These are phyloP conservation scores for Amanita pallidorosea DNA, from an alignment of 768 basidiomycete species.

Conservation along the genomic window DNA sequence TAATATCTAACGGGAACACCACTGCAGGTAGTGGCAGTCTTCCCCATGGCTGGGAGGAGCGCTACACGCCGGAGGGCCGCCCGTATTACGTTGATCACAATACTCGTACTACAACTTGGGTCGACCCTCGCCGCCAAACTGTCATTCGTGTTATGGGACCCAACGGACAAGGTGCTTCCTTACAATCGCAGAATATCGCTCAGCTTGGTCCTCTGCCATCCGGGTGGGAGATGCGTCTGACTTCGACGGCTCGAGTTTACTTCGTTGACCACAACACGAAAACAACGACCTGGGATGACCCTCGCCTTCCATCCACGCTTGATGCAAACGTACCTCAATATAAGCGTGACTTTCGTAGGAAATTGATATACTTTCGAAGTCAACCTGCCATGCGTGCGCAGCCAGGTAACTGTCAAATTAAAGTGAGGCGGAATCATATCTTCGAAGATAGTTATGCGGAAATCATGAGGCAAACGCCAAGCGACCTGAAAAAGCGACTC, in stretches of 20 bases:
- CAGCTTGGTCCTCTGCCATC: constrained; percentile 95
- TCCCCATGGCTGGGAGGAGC: constrained; percentile 98
- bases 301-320: constrained; percentile 86
- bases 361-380: constrained; percentile 98
- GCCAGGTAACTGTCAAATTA: constrained; percentile 98
- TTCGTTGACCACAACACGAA: constrained; percentile 99
- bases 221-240: constrained; percentile 99
- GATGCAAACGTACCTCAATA: constrained; percentile 98
- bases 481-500: constrained; percentile 94
- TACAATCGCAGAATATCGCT: constrained; percentile 92
- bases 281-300: constrained; percentile 99
- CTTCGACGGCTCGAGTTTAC: constrained; percentile 95
- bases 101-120: constrained; percentile 99
- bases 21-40: constrained; percentile 76
- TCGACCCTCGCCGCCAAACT: constrained; percentile 94
- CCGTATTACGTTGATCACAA: constrained; percentile 99
- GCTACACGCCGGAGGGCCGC: constrained; percentile 95
- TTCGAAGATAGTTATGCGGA: constrained; percentile 99
- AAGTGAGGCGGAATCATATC: constrained; percentile 95
- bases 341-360: constrained; percentile 98
- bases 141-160: constrained; percentile 96
- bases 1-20: constrained; percentile 35
- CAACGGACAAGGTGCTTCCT: constrained; percentile 73
- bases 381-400: constrained; percentile 97
- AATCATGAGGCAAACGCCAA: constrained; percentile 98